phyloP scores from a whole-genome alignment of 495 filamentous ascomycete species.

The Rusavskia elegans region DNA sequence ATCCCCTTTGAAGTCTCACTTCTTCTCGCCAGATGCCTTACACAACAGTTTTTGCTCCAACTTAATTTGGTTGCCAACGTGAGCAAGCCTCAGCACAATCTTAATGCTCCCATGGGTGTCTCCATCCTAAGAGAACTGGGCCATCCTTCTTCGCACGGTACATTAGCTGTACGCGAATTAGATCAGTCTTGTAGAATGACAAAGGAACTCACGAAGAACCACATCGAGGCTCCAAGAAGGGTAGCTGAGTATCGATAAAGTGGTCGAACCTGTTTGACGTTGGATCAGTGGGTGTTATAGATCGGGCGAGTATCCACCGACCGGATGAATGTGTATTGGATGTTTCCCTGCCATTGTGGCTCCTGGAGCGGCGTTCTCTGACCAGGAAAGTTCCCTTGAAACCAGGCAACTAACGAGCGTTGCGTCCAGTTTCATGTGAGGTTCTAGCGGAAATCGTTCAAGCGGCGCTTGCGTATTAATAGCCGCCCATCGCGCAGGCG shows the following conservation, averaged over 20 bases:
- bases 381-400: neutral
- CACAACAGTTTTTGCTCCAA: too few species aligned
- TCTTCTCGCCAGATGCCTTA: too few species aligned
- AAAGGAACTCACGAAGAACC: slow-evolving; percentile 72
- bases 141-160: slow-evolving; percentile 92
- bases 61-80: too few species aligned
- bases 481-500: too few species aligned
- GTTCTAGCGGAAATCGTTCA: too few species aligned
- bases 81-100: too few species aligned
- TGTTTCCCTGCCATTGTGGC: slow-evolving; percentile 31
- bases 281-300: neutral
- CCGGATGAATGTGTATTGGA: slow-evolving; percentile 58
- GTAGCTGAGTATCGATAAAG: slow-evolving; percentile 77
- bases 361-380: neutral
- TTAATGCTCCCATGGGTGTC: slow-evolving; percentile 96
- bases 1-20: too few species aligned
- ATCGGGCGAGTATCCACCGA: neutral
- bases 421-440: too few species aligned
- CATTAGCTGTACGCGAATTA: slow-evolving; percentile 50
- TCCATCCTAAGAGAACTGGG: slow-evolving; percentile 77
- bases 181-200: slow-evolving; percentile 5
- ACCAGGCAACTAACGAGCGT: too few species aligned
- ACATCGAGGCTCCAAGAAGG: slow-evolving; percentile 86
- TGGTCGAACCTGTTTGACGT: slow-evolving; percentile 30
- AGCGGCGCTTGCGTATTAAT: too few species aligned